phyloP scores from a whole-genome alignment of 768 basidiomycete genomes.

The Phaffia australis region DNA sequence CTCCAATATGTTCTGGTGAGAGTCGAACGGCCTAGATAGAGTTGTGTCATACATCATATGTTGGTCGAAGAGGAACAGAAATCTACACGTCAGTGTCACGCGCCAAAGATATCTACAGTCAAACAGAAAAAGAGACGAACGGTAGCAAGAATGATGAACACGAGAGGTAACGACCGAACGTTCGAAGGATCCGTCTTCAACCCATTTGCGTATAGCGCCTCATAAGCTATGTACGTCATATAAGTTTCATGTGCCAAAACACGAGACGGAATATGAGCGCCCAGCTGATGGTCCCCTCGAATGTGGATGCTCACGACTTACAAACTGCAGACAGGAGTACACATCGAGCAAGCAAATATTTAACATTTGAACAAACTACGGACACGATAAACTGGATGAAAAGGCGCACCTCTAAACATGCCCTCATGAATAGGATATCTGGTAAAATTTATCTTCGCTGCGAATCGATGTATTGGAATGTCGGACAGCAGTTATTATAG shows the following conservation, averaged over 20 bases:
- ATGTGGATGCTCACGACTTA: too few species aligned
- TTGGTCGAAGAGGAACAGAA: neutral
- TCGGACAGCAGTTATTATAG: neutral
- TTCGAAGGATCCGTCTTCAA: slow-evolving; percentile 46
- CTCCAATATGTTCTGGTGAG: slow-evolving; percentile 72
- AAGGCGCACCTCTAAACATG: slow-evolving; percentile 64
- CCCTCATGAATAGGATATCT: slow-evolving; percentile 80
- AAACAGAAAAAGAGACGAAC: slow-evolving; percentile 26
- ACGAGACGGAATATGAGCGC: neutral
- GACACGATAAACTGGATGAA: slow-evolving; percentile 39
- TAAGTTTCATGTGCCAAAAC: neutral
- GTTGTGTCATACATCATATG: neutral
- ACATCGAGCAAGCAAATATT: too few species aligned
- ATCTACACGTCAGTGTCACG: neutral
- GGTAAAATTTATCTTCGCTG: slow-evolving; percentile 65
- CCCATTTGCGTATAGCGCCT: slow-evolving; percentile 25
- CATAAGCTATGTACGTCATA: slow-evolving; percentile 5
- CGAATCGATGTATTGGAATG: slow-evolving; percentile 25
- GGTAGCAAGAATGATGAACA: slow-evolving; percentile 86
- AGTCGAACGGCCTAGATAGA: slow-evolving; percentile 49
- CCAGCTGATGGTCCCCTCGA: neutral
- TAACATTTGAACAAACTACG: too few species aligned
- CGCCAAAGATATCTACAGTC: neutral
- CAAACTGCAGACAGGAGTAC: too few species aligned
- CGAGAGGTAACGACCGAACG: slow-evolving; percentile 74